Percentiles rank a stretch among this genome's conserved stretches.
phyloP scores from a whole-genome alignment of 768 basidiomycete species.

The Lanmaoa pseudosensibilis region DNA sequence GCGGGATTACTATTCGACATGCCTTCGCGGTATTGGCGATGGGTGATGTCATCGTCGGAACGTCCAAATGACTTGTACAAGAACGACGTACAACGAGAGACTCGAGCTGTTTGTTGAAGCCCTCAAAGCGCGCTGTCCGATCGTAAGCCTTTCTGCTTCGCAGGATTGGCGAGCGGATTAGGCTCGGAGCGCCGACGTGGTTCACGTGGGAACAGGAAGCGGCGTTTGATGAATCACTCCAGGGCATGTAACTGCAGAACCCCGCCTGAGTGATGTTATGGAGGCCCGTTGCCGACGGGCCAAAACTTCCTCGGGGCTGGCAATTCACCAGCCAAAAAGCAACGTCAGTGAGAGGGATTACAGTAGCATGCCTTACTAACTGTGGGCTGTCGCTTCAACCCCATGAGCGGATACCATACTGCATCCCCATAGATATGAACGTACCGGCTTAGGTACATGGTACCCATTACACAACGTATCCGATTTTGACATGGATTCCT shows the following conservation, averaged over 20 bases:
- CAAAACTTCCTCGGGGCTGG: no score
- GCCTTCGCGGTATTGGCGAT: conserved; percentile 64
- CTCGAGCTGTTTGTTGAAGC: neutral
- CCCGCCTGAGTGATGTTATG: no score
- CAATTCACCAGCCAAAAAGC: no score
- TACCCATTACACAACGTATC: no score
- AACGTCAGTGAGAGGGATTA: no score
- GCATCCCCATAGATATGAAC: no score
- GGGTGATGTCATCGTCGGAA: conserved; percentile 49
- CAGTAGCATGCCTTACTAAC: no score
- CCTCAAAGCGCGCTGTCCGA: conserved; percentile 43
- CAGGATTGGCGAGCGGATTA: conserved; percentile 45
- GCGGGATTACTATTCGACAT: conserved; percentile 52
- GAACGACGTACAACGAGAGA: conserved; percentile 54
- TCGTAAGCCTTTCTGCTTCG: conserved; percentile 22
- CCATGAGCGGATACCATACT: no score
- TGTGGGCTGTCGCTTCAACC: no score
- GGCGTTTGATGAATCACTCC: neutral
- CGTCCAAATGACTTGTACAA: conserved; percentile 57
- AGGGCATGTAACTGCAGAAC: neutral
- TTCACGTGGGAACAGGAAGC: neutral
- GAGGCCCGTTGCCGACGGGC: no score
- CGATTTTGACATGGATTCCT: no score
- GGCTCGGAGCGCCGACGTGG: neutral
- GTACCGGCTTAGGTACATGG: no score